A percentile compares a stretch with the other conserved stretches of the same genome.
Evolutionary conservation across 495 filamentous ascomycete genomes (phyloP).

Genomic region (Clohesyomyces aquaticus): DNA sequence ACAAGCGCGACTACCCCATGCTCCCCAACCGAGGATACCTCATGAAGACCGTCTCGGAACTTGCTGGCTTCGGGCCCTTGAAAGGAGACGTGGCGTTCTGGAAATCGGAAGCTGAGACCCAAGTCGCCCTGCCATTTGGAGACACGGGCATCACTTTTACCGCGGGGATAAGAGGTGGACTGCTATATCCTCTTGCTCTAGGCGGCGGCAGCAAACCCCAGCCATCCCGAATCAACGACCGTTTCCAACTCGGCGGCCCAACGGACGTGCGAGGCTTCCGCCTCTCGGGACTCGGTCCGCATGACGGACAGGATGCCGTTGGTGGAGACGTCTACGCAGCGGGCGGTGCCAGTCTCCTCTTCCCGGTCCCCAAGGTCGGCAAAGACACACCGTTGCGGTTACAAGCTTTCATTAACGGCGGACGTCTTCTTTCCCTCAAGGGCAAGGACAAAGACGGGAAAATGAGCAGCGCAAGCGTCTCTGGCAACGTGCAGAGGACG

Average conservation of each 20-base stretch:
- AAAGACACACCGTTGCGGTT: slow-evolving; percentile 81
- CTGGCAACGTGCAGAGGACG: slow-evolving; percentile 56
- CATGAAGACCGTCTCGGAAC: slow-evolving; percentile 72
- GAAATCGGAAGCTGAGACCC: slow-evolving; percentile 82
- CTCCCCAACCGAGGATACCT: slow-evolving; percentile 82
- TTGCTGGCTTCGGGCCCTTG: slow-evolving; percentile 84
- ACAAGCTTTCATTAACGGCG: slow-evolving; percentile 89
- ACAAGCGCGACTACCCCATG: slow-evolving; percentile 77
- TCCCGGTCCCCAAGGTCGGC: slow-evolving; percentile 80
- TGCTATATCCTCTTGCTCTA: slow-evolving; percentile 66
- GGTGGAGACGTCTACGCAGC: slow-evolving; percentile 92
- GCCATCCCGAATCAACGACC: slow-evolving; percentile 85
- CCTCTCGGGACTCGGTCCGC: slow-evolving; percentile 82
- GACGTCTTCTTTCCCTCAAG: slow-evolving; percentile 76
- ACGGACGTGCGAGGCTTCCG: slow-evolving; percentile 95
- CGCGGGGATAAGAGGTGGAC: slow-evolving; percentile 63
- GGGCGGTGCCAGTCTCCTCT: slow-evolving; percentile 77
- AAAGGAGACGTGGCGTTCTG: slow-evolving; percentile 88
- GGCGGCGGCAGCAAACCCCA: slow-evolving; percentile 55
- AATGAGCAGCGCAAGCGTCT: slow-evolving; percentile 59
- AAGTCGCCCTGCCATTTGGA: slow-evolving; percentile 71
- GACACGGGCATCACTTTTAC: slow-evolving; percentile 76
- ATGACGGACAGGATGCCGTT: slow-evolving; percentile 79
- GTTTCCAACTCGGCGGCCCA: slow-evolving; percentile 91
- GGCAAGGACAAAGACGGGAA: slow-evolving; percentile 52